Evolutionary conservation across 495 filamentous ascomycete genomes (phyloP).

Genomic region (Lasiosphaeria ovina): DNA sequence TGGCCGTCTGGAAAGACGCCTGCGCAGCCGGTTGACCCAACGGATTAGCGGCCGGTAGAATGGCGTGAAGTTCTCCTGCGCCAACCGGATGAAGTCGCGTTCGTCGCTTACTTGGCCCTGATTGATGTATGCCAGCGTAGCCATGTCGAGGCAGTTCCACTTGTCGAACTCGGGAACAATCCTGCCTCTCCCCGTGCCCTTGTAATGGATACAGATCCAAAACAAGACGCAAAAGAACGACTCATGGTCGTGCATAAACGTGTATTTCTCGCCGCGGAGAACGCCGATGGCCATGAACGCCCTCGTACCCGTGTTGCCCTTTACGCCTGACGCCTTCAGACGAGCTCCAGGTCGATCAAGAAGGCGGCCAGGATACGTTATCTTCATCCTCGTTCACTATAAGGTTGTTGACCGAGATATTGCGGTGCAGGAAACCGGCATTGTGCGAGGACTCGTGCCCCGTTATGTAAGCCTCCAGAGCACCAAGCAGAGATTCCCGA

Average conservation of each 20-base stretch:
- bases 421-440: constrained; percentile 28
- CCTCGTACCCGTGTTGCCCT: constrained; percentile 43
- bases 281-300: constrained; percentile 47
- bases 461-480: constrained; percentile 39
- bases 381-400: constrained; percentile 39
- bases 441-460: constrained; percentile 12
- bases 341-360: constrained; percentile 45
- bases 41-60: constrained; percentile 19
- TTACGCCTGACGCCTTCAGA: constrained; percentile 33
- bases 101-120: constrained; percentile 23
- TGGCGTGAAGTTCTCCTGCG: constrained; percentile 32
- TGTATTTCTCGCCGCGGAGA: constrained; percentile 39
- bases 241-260: constrained; percentile 50
- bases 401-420: constrained; percentile 40
- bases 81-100: constrained; percentile 30
- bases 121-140: constrained; percentile 8
- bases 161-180: constrained; percentile 20
- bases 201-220: constrained; percentile 47
- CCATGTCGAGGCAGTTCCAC: constrained; percentile 27
- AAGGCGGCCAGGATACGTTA: constrained; percentile 29
- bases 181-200: constrained; percentile 23
- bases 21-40: constrained; percentile 32
- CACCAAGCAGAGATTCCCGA: constrained; percentile 31
- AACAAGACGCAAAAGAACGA: constrained; percentile 57
- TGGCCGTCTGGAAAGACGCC: constrained; percentile 30